Base-by-base conservation (phyloP, 352 stramenopile genomes). In the Elongisporangium anandrum region DNA sequence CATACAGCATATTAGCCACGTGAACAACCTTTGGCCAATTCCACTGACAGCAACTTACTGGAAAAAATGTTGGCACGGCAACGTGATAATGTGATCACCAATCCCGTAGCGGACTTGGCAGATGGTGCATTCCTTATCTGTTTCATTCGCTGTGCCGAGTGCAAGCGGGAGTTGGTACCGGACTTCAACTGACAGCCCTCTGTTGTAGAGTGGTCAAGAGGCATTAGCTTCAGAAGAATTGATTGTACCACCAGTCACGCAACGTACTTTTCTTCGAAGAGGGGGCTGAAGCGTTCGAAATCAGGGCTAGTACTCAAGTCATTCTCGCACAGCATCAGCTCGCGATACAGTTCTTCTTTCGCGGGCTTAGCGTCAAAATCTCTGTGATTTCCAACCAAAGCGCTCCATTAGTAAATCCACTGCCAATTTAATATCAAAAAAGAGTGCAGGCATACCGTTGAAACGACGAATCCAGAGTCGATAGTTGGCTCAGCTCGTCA, bases 41-140 rank as follows among this genome's bases (percentile, higher is more conserved):
- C 20, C 19, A 48, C 29, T 0, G 17, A 34, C 24, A 53, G 16
- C 13, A 6, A 81, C 81, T 56, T 78, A 94, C 83, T 95, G 85
- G 71, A 95, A 95, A 55, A 92, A 95, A 51, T 95, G 85, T 52
- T 95, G 77, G 29, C 85, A 95, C 3, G 83, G 81, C 20, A 95
- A 64, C 41, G 83, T 92, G 24, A 90, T 80, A 50, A 95, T 92
- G 53, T 93, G 81, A 59, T 92, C 85, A 3, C 85, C 83, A 54
- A 95, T 93, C 20, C 79, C 83, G 65, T 95, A 95, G 20, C 70
- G 66, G 59, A 89, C 70, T 64, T 95, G 85, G 54, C 85, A 95
- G 68, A 95, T 95, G 34, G 85, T 83, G 69, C 85, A 94, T 50
- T 94, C 81, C 52, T 90, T 94, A 60, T 84, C 81, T 23, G 72